phyloP scores from a whole-genome alignment of 495 filamentous ascomycete species.

The Lasiosphaeris hirsuta region DNA sequence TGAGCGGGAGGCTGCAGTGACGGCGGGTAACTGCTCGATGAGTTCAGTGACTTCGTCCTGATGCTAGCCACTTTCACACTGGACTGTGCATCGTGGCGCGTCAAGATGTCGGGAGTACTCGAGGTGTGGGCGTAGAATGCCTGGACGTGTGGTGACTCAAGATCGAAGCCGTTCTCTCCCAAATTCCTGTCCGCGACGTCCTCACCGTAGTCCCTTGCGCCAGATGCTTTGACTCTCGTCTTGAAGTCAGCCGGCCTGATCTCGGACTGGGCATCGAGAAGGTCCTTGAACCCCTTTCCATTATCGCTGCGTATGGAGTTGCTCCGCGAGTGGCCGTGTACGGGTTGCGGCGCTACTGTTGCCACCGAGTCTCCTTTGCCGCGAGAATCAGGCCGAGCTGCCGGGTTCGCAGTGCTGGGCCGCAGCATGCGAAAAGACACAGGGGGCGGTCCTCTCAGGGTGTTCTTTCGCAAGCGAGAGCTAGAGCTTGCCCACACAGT shows the following conservation, averaged over 20 bases:
- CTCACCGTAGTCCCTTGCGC: slow-evolving; percentile 49
- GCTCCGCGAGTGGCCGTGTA: slow-evolving; percentile 12
- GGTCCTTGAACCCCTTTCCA: slow-evolving; percentile 39
- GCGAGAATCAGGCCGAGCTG: slow-evolving; percentile 14
- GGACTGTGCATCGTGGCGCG: not conserved
- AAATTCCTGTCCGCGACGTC: slow-evolving; percentile 56
- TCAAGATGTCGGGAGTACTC: not conserved
- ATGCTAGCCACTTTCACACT: slow-evolving; percentile 13
- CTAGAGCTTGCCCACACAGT: not conserved
- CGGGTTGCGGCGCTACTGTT: not conserved
- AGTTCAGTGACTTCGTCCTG: slow-evolving; percentile 21
- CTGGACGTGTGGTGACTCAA: slow-evolving; percentile 28
- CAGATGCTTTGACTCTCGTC: slow-evolving; percentile 43
- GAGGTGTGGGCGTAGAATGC: slow-evolving; percentile 28
- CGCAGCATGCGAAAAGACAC: slow-evolving; percentile 26
- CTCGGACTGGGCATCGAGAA: slow-evolving; percentile 51
- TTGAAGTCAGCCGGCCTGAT: slow-evolving; percentile 44
- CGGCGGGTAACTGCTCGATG: slow-evolving; percentile 14
- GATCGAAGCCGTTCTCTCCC: slow-evolving; percentile 31
- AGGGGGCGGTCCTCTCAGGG: slow-evolving; percentile 20
- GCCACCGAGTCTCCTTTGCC: slow-evolving; percentile 9
- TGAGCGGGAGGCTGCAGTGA: slow-evolving; percentile 17
- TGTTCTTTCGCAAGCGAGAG: slow-evolving; percentile 15
- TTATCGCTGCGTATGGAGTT: slow-evolving; percentile 22
- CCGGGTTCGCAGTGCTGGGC: slow-evolving; percentile 4